Base-by-base conservation (phyloP, 768 basidiomycete species). In the Mrakia blollopis region DNA sequence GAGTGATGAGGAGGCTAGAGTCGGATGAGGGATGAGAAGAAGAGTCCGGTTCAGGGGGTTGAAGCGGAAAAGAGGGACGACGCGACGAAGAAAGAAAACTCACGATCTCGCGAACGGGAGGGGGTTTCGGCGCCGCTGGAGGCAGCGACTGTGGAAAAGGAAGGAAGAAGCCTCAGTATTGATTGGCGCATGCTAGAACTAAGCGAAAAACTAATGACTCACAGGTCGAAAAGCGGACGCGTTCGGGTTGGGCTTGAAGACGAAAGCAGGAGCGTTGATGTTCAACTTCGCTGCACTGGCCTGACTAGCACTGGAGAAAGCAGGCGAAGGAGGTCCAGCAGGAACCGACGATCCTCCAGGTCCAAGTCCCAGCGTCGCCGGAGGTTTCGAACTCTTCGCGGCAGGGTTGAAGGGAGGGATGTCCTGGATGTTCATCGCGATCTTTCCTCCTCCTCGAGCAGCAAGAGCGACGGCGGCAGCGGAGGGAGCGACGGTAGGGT, bases 391-490 rank as follows among this genome's bases (percentile, higher is more conserved):
- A 9, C 4, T 41, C 25, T 68, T 68, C 25, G 68, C 39, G 41
- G 41, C 62, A 7, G 93, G 91, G 81, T 89, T 91, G 87, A 94
- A 98, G 14, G 96, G 91, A 16, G 95, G 96, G 79, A 98, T 98
- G 44, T 90, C 80, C 80, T 92, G 92, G 77, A 98, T 95, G 81
- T 88, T 85, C 93, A 96, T 95, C 73, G 79, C 86, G 79, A 90
- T 81, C 73, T 81, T 81, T 72, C 65, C 65, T 68, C 35, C 65
- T 41, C 35, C 47, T 18, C 47, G 47, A 21, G 47, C 47, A 18
- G 47, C 47, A 21, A 50, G 35, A 37, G 35, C 35, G 25, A 39
- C 79, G 16, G 78, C 74, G 69, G 78, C 65, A 70, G 63, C 67
- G 50, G 78, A 67, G n/a, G 68, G 72, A 28, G 72, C 50, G 6